phyloP scores from a whole-genome alignment of 441 rosid species.

The Raphanus hybrid region DNA sequence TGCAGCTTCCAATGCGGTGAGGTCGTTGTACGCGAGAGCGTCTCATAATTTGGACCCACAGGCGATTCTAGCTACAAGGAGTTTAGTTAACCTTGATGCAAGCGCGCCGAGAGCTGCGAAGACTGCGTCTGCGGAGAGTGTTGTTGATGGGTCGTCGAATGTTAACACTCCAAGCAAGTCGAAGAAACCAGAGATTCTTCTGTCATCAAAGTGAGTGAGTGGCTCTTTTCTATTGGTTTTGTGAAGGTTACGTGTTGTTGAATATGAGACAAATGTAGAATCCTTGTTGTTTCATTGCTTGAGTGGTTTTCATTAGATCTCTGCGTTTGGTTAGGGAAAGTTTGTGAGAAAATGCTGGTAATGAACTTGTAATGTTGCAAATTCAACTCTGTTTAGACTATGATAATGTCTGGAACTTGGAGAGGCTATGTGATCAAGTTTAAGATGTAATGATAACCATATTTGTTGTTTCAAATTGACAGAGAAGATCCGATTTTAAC shows the following conservation, averaged over 20 bases:
- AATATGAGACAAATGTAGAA: constrained; percentile 3
- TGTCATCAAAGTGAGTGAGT: constrained; percentile 64
- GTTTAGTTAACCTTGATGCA: constrained; percentile 82
- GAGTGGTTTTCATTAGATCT: not conserved
- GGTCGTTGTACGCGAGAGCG: constrained; percentile 81
- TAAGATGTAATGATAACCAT: no score
- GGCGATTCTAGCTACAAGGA: constrained; percentile 76
- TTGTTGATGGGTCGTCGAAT: constrained; percentile 49
- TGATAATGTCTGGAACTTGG: no score
- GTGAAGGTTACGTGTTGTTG: constrained; percentile 40
- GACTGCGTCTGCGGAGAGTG: constrained; percentile 47
- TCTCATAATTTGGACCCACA: constrained; percentile 92
- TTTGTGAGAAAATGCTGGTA: no score
- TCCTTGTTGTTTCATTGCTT: not conserved
- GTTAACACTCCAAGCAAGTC: constrained; percentile 75
- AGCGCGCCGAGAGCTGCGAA: constrained; percentile 58
- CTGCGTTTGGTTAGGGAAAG: not conserved
- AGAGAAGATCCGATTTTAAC: no score
- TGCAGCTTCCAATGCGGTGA: constrained; percentile 73
- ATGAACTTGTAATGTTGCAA: no score
- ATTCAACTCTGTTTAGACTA: no score
- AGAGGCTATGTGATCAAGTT: no score
- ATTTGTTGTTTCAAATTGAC: no score
- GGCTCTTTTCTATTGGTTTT: constrained; percentile 20
- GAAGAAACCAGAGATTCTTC: constrained; percentile 77